Evolutionary conservation across 1,284 basidiomycete genomes (phyloP).

Genomic region (Malassezia equina): DNA sequence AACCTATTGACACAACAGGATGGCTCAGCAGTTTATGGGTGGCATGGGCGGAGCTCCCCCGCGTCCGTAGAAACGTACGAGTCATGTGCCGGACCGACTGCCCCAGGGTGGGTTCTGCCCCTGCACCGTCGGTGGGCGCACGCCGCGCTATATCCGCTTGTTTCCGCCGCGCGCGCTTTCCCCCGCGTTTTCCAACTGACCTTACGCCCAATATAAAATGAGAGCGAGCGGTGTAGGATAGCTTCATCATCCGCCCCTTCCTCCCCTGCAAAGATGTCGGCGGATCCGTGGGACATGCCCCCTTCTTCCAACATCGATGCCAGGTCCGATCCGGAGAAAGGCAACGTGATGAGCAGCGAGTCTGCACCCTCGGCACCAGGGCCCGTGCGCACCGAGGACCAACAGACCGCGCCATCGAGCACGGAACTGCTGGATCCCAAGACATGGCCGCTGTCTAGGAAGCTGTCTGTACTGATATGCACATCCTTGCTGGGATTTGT

Average conservation of each 20-base stretch:
- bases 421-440: neutral
- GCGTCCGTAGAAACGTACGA: neutral
- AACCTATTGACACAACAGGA: neutral
- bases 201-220: no score
- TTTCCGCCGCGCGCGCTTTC: neutral
- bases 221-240: no score
- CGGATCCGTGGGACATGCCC: neutral
- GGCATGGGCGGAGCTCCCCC: slow-evolving; percentile 10
- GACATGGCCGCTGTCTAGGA: neutral
- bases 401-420: no score
- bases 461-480: neutral
- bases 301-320: neutral
- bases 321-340: neutral
- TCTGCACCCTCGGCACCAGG: no score
- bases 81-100: neutral
- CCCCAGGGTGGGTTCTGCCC: no score
- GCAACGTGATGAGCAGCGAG: neutral
- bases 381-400: neutral
- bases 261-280: neutral
- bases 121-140: no score
- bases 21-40: slow-evolving; percentile 19
- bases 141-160: no score
- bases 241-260: neutral
- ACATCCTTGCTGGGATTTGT: neutral
- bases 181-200: neutral